Evolutionary conservation across 352 stramenopile genomes (phyloP).

Genomic region (Pythium angustatum): DNA sequence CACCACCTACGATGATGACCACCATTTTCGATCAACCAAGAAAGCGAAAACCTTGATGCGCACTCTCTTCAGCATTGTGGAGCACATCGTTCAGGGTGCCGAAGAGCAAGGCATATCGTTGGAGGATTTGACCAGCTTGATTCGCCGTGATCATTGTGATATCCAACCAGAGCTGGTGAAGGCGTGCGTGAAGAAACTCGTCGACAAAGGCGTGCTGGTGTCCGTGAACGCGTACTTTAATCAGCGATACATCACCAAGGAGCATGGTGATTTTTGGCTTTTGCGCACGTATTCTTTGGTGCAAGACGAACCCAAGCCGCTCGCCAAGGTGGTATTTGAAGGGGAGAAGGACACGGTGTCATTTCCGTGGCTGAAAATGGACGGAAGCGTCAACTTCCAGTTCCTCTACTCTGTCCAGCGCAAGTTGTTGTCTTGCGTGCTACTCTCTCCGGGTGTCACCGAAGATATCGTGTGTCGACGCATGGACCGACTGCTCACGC

Average conservation of each 20-base stretch:
- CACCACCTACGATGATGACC: conserved; percentile 27
- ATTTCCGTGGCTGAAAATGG: conserved; percentile 85
- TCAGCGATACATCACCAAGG: conserved; percentile 66
- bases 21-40: conserved; percentile 11
- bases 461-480: conserved; percentile 53
- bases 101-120: conserved; percentile 22
- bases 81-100: conserved; percentile 11
- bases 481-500: conserved; percentile 61
- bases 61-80: not conserved
- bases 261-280: conserved; percentile 69
- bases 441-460: conserved; percentile 58
- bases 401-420: conserved; percentile 81
- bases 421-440: conserved; percentile 59
- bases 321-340: conserved; percentile 56
- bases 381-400: conserved; percentile 67
- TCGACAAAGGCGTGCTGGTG: conserved; percentile 55
- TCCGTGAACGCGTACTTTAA: conserved; percentile 72
- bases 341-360: conserved; percentile 77
- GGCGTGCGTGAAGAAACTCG: conserved; percentile 43
- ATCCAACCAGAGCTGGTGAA: not conserved
- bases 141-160: not conserved
- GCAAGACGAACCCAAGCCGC: conserved; percentile 13
- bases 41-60: not conserved
- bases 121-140: conserved; percentile 4
- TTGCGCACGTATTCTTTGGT: conserved; percentile 66